phyloP scores from a whole-genome alignment of 2,329 filamentous ascomycete genomes.

The Trichophyton schoenleinii region DNA sequence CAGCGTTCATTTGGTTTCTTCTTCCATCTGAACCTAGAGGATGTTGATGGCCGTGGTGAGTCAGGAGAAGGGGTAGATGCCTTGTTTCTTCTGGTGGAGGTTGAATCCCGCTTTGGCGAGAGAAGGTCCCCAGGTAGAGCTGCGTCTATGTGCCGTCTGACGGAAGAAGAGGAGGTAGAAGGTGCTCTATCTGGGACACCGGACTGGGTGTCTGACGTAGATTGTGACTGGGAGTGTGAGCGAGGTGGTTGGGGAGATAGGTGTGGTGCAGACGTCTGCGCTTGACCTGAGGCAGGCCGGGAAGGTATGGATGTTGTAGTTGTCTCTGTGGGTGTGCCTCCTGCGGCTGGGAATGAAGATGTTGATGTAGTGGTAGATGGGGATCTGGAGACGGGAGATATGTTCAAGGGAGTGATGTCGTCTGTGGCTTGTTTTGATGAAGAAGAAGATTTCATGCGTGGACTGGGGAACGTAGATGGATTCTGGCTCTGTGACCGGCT shows the following conservation, averaged over 20 bases:
- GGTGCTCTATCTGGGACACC: not conserved
- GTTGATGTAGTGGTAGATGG: slow-evolving; percentile 26
- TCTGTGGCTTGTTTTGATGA: slow-evolving; percentile 21
- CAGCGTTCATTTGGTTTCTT: slow-evolving; percentile 60
- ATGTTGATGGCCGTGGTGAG: slow-evolving; percentile 2
- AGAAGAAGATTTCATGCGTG: slow-evolving; percentile 32
- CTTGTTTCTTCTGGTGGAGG: not conserved
- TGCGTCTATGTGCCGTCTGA: not conserved
- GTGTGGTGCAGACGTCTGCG: not conserved
- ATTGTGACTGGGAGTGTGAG: not conserved
- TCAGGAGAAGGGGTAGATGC: not conserved
- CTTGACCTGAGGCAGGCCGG: slow-evolving; percentile 8
- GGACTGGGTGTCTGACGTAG: not conserved
- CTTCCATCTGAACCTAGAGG: slow-evolving; percentile 31
- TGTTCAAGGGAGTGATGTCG: slow-evolving; percentile 20
- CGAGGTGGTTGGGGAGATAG: slow-evolving; percentile 3
- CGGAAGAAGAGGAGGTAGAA: not conserved
- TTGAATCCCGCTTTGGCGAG: slow-evolving; percentile 23
- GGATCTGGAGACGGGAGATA: slow-evolving; percentile 20
- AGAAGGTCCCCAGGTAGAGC: slow-evolving; percentile 22
- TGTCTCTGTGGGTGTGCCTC: not conserved
- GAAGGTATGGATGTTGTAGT: not conserved
- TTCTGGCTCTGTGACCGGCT: slow-evolving; percentile 47
- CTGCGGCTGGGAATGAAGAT: slow-evolving; percentile 15
- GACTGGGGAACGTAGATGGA: slow-evolving; percentile 38